Base-by-base conservation (phyloP, 176 grass and related monocot genomes). In the Musa acuminata region DNA sequence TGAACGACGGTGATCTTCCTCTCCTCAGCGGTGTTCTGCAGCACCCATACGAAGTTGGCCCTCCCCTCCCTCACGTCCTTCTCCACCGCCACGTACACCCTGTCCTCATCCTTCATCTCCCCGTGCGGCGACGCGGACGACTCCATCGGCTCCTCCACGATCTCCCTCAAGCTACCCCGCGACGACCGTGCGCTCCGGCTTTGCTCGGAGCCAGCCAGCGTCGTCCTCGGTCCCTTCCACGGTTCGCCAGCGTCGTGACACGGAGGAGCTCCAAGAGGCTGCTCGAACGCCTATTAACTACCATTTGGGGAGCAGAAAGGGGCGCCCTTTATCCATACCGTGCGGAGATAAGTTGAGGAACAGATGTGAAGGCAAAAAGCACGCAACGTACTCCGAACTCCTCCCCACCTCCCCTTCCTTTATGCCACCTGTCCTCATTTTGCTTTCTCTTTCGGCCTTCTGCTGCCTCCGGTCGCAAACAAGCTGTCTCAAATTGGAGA, bases 1-100 rank as follows among this genome's bases (percentile, higher is more conserved):
- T 87, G 85, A 55, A 87, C 63, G 29, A 86, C 23, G 51, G 71
- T 71, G 49, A 87, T 20, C 76, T 79, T 78, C 84, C 71, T 80
- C 59, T 9, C 52, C 29, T 49, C 59, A n/a, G 49, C 67, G 26
- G 62, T 62, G 49, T 87, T 83, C 35, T 72, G 71, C 49, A 83
- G 58, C 29, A 64, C 76, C 85, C 85, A 87, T 11, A 66, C 2
- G 16, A 87, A 69, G 23, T 87, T 87, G 0, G 66, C 66, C 52
- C 67, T 79, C 71, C 80, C 74, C 52, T 87, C 85, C 64, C 75
- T 79, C 10, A 74, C 12, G 29, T 87, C 75, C 76, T 69, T 87
- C 8, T 77, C 71, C 60, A 87, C 22, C 13, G 85, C 85, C 2
- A 87, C 76, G 9, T 80, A 83, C 13, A 74, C 22, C 72, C 11